These are phyloP conservation scores for Aurantiochytrium sp. DNA, from an alignment of 108 stramenopile genomes.

Conservation along the genomic window DNA sequence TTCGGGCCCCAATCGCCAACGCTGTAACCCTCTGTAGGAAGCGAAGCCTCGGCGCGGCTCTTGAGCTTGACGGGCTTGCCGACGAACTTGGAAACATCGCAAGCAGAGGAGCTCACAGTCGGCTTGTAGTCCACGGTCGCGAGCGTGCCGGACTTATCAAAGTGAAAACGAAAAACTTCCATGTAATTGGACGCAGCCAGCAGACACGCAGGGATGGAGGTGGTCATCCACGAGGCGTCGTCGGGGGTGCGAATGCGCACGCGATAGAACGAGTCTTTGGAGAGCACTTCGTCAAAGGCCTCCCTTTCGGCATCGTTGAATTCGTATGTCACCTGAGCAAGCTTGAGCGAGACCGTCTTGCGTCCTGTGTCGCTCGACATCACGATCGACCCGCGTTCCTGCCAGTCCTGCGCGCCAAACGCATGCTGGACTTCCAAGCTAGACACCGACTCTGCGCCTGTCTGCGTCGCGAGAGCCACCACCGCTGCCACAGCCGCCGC, in stretches of 20 bases:
- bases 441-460: not conserved
- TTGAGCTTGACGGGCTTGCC: not conserved
- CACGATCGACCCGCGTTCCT: not conserved
- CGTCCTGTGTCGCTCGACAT: not conserved
- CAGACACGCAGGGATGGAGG: slow-evolving; percentile 6
- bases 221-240: not conserved
- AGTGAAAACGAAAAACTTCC: not conserved
- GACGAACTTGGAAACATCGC: not conserved
- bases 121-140: not conserved
- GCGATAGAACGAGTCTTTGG: not conserved
- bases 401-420: not conserved
- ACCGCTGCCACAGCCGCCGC: too few species aligned
- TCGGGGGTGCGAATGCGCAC: not conserved
- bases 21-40: not conserved
- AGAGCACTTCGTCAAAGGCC: not conserved
- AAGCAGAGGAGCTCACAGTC: not conserved
- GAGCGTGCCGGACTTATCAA: slow-evolving; percentile 6
- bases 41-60: not conserved
- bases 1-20: not conserved
- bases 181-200: not conserved
- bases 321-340: not conserved
- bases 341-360: not conserved
- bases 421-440: not conserved
- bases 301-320: not conserved
- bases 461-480: not conserved